Evolutionary conservation across 1,284 basidiomycete species (phyloP), one percentile per base, ranked within the genome.

Genomic region (Albatrellus sp.): DNA sequence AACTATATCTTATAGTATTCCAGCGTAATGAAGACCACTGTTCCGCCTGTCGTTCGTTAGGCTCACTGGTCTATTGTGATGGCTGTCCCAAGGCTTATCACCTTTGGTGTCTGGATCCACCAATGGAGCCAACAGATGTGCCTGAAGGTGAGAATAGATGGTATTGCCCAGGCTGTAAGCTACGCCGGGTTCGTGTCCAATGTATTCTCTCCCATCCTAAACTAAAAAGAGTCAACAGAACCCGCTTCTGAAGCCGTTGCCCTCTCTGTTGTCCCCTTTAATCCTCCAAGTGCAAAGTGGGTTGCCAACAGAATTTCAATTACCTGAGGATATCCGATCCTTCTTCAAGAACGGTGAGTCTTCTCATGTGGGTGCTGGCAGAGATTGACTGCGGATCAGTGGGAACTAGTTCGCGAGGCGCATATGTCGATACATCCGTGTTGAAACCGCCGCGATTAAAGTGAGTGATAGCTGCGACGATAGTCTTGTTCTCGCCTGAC

Each of bases 31-130:
- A 97, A 60, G 93, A 98, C 61, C 90, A 89, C 57, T 98, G 93
- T 61, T 93, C 91, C 43, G 77, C 89, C 1, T 98, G 94, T 64
- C 76, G 81, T 53, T 86, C 80, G 19, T 66, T 77, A 46, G 87
- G 92, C 46, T 73, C 78, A 19, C 70, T 93, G 48, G 75, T 94
- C 8, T 98, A 97, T 61, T 99, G 94, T 63, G 94, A 98, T 60
- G 92, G 93, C 11, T 99, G 96, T 60, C 90, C 94, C 29, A 73
- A 87, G 51, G 90, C 91, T 17, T 99, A 97, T 62, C 94, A 99
- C 64, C 80, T 98, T 49, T 82, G 83, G 74, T 99, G 94, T 62
- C 76, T 98, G 55, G 88, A 97, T 60, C 94, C 94, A 36, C 94
- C 94, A 17, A 77, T 97, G 65, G 87, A 93, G 53, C 71, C 82